Percentiles rank a stretch among this genome's conserved stretches.
Evolutionary conservation across 257 asterid species (phyloP).

Genomic region (Cordia subcordata): DNA sequence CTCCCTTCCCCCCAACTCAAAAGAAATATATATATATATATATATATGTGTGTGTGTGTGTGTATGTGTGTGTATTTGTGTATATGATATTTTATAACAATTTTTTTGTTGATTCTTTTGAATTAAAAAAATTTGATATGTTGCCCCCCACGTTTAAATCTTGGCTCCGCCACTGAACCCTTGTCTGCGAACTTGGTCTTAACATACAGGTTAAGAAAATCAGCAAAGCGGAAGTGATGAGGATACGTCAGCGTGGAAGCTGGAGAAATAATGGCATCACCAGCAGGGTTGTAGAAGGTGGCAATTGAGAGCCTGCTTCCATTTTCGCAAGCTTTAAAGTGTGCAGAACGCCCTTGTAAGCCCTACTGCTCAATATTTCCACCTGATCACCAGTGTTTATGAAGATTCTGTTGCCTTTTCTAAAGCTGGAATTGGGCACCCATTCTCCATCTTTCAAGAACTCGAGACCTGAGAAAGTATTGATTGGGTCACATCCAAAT

Average conservation of each 20-base stretch:
- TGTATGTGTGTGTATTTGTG: too few species aligned
- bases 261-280: constrained; percentile 71
- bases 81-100: too few species aligned
- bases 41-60: too few species aligned
- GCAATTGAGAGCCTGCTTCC: constrained; percentile 81
- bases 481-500: too few species aligned
- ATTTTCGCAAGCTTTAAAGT: constrained; percentile 65
- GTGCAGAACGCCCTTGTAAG: constrained; percentile 65
- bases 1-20: too few species aligned
- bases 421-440: constrained; percentile 79
- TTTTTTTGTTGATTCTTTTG: too few species aligned
- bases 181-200: constrained; percentile 68
- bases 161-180: too few species aligned
- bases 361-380: constrained; percentile 69
- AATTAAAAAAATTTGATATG: too few species aligned
- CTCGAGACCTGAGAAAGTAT: constrained; percentile 84
- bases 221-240: constrained; percentile 42
- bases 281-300: constrained; percentile 81
- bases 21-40: too few species aligned
- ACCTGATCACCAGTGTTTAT: constrained; percentile 76
- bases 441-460: constrained; percentile 75
- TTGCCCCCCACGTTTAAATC: too few species aligned
- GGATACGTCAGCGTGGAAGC: constrained; percentile 63
- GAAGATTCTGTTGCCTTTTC: constrained; percentile 59
- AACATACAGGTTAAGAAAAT: constrained; percentile 52